Conservation (phyloP, 202 grass and related monocot species). For the Alloteropsis angusta region DNA sequence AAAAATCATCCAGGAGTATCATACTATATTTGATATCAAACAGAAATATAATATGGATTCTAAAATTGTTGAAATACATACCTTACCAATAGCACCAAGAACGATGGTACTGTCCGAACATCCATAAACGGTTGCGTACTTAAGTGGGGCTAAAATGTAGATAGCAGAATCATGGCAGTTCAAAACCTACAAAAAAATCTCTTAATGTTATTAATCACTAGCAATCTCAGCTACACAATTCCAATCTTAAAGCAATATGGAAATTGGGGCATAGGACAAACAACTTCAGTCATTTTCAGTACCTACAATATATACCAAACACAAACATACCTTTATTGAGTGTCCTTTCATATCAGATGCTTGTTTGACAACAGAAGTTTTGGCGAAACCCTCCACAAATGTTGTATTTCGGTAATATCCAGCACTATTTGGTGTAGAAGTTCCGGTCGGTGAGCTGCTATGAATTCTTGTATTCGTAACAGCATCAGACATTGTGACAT, state of each 20-base stretch:
- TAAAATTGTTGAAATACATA: constrained; percentile 32
- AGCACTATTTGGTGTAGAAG: constrained; percentile 39
- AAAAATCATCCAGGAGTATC: neutral
- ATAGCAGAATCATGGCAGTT: constrained; percentile 80
- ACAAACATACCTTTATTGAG: constrained; percentile 70
- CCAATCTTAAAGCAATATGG: neutral
- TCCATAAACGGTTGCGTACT: constrained; percentile 87
- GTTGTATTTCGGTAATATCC: constrained; percentile 51
- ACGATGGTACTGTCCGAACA: constrained; percentile 88
- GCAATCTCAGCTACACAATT: neutral
- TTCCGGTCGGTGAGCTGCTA: constrained; percentile 26
- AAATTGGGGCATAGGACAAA: neutral
- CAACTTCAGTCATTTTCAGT: neutral
- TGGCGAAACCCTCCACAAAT: constrained; percentile 91
- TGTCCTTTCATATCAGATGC: constrained; percentile 77
- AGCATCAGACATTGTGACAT: constrained; percentile 86
- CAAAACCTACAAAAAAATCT: constrained; percentile 44
- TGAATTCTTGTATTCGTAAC: constrained; percentile 46
- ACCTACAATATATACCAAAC: neutral
- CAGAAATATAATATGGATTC: neutral
- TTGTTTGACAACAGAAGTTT: constrained; percentile 89
- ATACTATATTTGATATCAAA: neutral
- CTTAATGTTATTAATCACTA: neutral
- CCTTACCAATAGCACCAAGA: constrained; percentile 96
- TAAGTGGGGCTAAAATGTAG: constrained; percentile 82